Evolutionary conservation across 805 yeast genomes (phyloP).

Genomic region (Candida sphagnicola): DNA sequence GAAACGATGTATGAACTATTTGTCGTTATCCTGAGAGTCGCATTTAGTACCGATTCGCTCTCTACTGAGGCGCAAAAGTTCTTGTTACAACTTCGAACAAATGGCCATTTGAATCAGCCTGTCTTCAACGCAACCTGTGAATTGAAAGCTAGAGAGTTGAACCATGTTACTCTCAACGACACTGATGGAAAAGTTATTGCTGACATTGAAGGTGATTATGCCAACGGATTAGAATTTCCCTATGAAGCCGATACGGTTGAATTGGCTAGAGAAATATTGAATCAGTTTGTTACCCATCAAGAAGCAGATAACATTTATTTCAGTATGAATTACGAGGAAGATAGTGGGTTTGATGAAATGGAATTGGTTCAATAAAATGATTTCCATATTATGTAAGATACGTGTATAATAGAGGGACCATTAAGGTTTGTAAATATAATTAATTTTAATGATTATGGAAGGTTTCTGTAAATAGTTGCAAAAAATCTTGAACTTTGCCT

Average conservation of each 20-base stretch:
- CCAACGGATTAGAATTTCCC: conserved; percentile 60
- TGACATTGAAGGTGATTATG: conserved; percentile 38
- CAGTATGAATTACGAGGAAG: conserved; percentile 51
- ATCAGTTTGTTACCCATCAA: conserved; percentile 64
- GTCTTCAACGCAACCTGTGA: conserved; percentile 47
- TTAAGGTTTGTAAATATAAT: too few relatives aligned
- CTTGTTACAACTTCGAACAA: conserved; percentile 30
- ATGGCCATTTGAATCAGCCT: conserved; percentile 20
- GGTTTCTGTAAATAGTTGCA: background rate
- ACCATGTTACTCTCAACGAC: conserved; percentile 20
- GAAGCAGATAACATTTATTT: conserved; percentile 73
- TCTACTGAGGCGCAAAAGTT: conserved; percentile 34
- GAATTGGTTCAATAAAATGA: conserved; percentile 14
- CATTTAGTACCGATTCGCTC: conserved; percentile 46
- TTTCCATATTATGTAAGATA: too few relatives aligned
- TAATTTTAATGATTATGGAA: background rate
- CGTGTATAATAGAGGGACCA: too few relatives aligned
- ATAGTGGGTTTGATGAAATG: conserved; percentile 21
- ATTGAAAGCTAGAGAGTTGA: conserved; percentile 32
- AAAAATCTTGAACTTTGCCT: too few relatives aligned
- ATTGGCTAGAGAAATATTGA: conserved; percentile 66
- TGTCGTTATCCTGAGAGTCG: conserved; percentile 49
- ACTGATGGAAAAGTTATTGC: conserved; percentile 19
- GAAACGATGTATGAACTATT: conserved; percentile 44
- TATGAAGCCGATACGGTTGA: conserved; percentile 63